Evolutionary conservation across 108 stramenopile species (phyloP), one percentile per base, ranked within the genome.

Genomic region (Ochromonas danica): DNA sequence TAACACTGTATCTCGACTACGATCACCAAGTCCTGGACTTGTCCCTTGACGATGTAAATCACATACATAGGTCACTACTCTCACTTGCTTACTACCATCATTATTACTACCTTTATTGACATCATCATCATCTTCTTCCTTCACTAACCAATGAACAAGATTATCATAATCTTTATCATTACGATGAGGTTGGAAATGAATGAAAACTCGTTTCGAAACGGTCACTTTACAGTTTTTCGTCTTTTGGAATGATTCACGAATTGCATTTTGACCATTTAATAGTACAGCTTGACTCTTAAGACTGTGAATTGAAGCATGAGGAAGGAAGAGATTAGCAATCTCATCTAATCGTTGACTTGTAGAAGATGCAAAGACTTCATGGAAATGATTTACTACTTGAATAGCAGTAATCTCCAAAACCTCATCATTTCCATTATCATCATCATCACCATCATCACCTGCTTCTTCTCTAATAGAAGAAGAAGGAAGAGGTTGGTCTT

Each of bases 41-140:
- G 63, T 67, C 17, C 63, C 63, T 10, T 3, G 25, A 14, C 63
- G 63, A 67, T 67, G 63, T 6, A 67, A 67, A 67, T 67, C 63
- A 67, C 17, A 67, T 10, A 57, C 22, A 57, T 17, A 57, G 10
- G 51, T 57, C 51, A 57, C 51, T 57, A 17, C 51, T 22, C 10
- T n/a, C n/a, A n/a, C n/a, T n/a, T n/a, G n/a, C n/a, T 51, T 51
- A 51, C 22, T 51, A 51, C 22, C 22, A 51, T 51, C 22, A 22
- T 51, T 51, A 51, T 51, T 51, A 51, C 22, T 51, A 51, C 22
- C 22, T 14, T 51, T 51, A 51, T 51, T 51, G 45, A 14, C 22
- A 51, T 51, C 22, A 51, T 51, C 22, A 51, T 51, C 22, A 51
- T 51, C 22, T 14, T 51, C 22, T 14, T 51, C 22, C 6, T 51